Evolutionary conservation across 441 rosid genomes (phyloP).

Genomic region (Cnidoscolus chayamansa): DNA sequence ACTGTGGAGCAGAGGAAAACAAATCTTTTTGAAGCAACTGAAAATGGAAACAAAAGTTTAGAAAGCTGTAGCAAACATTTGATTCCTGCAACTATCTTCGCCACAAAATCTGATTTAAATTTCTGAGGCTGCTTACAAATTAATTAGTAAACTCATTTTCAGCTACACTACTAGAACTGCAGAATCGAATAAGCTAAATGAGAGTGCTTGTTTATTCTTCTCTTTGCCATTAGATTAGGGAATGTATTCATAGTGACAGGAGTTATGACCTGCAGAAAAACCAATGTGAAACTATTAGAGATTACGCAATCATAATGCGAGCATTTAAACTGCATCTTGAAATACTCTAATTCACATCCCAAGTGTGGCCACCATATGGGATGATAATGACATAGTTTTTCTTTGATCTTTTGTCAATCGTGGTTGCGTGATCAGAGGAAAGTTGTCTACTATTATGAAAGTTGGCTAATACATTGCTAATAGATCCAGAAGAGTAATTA

Average conservation of each 20-base stretch:
- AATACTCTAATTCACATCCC: background rate
- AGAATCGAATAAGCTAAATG: too few species aligned
- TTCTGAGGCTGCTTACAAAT: too few species aligned
- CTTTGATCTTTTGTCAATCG: background rate
- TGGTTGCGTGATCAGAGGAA: conserved; percentile 12
- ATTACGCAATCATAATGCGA: too few species aligned
- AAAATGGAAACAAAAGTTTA: background rate
- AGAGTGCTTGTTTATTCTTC: background rate
- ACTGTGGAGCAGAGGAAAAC: background rate
- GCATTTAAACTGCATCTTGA: too few species aligned
- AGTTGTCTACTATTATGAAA: background rate
- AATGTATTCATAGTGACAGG: conserved; percentile 43
- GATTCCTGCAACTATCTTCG: too few species aligned
- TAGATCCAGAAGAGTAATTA: too few species aligned
- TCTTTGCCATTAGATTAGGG: conserved; percentile 27
- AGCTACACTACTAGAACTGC: background rate
- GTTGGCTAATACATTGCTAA: background rate
- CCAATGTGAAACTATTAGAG: too few species aligned
- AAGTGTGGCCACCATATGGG: conserved; percentile 3
- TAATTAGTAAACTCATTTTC: background rate
- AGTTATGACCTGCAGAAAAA: conserved; percentile 41
- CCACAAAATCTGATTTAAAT: too few species aligned
- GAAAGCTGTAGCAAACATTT: too few species aligned
- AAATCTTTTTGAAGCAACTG: background rate
- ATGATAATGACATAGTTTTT: background rate